Conservation (phyloP, 306 rosid species). For the Citrullus amarus region DNA sequence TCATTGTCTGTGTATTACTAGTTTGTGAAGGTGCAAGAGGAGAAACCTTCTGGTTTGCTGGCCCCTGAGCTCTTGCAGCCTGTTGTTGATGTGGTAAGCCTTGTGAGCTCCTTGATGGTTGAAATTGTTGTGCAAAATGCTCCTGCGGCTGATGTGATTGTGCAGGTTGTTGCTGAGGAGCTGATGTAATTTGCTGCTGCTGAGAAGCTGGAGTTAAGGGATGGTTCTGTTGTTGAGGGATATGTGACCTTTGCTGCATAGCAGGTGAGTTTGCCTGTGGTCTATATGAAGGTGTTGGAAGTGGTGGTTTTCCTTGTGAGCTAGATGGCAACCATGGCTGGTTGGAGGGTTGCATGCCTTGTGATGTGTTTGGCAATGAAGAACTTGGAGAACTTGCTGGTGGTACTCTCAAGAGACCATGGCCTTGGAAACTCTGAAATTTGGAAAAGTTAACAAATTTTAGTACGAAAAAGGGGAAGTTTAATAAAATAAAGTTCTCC, state of each 20-base stretch:
- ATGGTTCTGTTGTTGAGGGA: constrained; percentile 45
- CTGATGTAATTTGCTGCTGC: constrained; percentile 16
- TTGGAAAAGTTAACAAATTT: neutral
- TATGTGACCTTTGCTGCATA: constrained; percentile 64
- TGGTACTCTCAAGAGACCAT: constrained; percentile 50
- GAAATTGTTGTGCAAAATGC: constrained; percentile 49
- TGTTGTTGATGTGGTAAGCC: constrained; percentile 59
- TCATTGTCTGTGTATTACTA: constrained; percentile 29
- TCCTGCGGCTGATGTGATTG: constrained; percentile 54
- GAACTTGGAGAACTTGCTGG: constrained; percentile 52
- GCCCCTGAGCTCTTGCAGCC: constrained; percentile 41
- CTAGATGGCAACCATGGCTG: constrained; percentile 92
- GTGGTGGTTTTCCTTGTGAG: constrained; percentile 85
- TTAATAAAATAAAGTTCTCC: neutral
- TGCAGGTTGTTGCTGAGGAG: constrained; percentile 35
- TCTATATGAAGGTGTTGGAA: constrained; percentile 64
- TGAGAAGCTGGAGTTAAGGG: constrained; percentile 14
- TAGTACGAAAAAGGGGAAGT: neutral
- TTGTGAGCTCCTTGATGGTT: constrained; percentile 46
- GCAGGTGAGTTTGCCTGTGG: constrained; percentile 55
- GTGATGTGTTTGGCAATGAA: constrained; percentile 49
- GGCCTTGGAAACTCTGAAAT: constrained; percentile 74
- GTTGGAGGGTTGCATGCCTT: constrained; percentile 46
- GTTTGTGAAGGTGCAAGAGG: constrained; percentile 47
- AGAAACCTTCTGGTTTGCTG: constrained; percentile 53